phyloP scores from a whole-genome alignment of 768 basidiomycete genomes.

The Podaxis rugospora region DNA sequence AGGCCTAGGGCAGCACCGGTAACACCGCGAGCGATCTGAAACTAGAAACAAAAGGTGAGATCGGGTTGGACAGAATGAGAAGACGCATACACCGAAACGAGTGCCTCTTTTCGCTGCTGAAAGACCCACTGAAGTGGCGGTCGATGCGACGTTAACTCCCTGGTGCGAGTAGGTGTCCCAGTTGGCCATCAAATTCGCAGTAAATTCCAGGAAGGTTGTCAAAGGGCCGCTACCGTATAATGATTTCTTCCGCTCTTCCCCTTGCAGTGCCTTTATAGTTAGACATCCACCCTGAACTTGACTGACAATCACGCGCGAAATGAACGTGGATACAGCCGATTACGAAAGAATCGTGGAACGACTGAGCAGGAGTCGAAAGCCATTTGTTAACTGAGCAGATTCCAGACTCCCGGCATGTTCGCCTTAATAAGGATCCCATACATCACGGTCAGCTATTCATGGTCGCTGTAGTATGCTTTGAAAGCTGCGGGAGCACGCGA shows the following conservation, averaged over 20 bases:
- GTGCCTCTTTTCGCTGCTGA: constrained; percentile 64
- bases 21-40: constrained; percentile 61
- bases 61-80: not conserved
- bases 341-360: not conserved
- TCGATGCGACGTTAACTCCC: constrained; percentile 63
- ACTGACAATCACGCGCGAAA: not conserved
- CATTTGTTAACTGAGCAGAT: not conserved
- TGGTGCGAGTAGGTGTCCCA: constrained; percentile 53
- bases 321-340: not conserved
- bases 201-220: not conserved
- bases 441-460: not conserved
- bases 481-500: not conserved
- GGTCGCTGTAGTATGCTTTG: not conserved
- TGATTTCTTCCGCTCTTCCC: not conserved
- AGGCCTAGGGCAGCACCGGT: constrained; percentile 54
- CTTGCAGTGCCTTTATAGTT: not conserved
- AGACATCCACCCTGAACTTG: not conserved
- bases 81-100: constrained; percentile 53
- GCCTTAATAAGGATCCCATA: not conserved
- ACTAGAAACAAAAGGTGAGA: constrained; percentile 34
- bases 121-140: constrained; percentile 62
- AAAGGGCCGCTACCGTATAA: not conserved
- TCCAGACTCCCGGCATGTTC: not conserved
- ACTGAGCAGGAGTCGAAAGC: not conserved
- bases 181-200: constrained; percentile 26